These are phyloP conservation scores for Cruciata laevipes DNA, from an alignment of 257 asterid genomes.

Conservation along the genomic window DNA sequence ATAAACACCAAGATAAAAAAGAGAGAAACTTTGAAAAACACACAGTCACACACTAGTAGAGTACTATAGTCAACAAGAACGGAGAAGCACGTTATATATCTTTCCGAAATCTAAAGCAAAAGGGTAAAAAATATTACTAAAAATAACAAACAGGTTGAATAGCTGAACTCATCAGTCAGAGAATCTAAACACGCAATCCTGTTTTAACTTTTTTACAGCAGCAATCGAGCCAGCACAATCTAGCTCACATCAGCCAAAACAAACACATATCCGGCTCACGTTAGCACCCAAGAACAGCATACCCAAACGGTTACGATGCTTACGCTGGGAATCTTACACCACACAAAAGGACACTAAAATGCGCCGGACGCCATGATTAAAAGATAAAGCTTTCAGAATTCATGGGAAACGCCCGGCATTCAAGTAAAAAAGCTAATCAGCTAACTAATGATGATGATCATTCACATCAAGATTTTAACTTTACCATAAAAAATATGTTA, in stretches of 20 bases:
- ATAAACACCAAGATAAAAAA: conserved; percentile 7
- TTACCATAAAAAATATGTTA: not conserved
- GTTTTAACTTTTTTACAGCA: conserved; percentile 5
- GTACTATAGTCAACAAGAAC: conserved; percentile 13
- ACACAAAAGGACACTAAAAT: conserved; percentile 11
- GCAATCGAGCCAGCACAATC: conserved; percentile 5
- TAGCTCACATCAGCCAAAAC: conserved; percentile 7
- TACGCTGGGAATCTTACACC: not conserved
- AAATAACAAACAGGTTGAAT: not conserved
- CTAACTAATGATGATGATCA: too few relatives aligned
- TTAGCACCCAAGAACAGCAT: conserved; percentile 11
- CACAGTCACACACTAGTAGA: not conserved
- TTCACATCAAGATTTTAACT: too few relatives aligned
- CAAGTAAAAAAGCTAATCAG: not conserved
- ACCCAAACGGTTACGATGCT: not conserved
- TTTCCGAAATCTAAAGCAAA: not conserved
- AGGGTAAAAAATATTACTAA: conserved; percentile 8
- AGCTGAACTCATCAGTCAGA: conserved; percentile 11
- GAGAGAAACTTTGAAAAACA: conserved; percentile 15
- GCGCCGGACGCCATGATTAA: conserved; percentile 5
- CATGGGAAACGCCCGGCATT: not conserved
- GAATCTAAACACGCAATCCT: conserved; percentile 2
- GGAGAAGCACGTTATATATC: conserved; percentile 3
- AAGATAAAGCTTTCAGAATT: not conserved
- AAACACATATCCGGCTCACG: conserved; percentile 10